phyloP scores from a whole-genome alignment of 73 alveolate species.

The Breviolum minutum region DNA sequence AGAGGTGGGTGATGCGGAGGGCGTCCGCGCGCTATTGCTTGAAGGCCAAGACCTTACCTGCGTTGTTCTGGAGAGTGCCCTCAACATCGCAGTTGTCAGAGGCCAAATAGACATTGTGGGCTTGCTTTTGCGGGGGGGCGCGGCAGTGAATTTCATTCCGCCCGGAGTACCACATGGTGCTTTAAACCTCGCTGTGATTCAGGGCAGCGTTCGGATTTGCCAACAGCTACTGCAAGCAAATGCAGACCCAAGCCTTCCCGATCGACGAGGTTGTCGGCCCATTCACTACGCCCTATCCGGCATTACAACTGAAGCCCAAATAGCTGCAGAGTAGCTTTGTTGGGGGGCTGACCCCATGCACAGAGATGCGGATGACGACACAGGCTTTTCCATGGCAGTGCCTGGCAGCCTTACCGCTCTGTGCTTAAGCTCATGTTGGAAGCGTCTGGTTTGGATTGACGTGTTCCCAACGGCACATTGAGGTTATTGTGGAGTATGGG shows the following conservation, averaged over 20 bases:
- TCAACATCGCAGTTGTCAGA: neutral
- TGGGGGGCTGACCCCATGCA: neutral
- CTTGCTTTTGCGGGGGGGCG: neutral
- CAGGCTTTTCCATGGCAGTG: neutral
- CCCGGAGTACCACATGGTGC: neutral
- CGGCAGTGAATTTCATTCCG: neutral
- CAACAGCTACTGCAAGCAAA: neutral
- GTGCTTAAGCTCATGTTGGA: neutral
- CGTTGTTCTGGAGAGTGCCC: neutral
- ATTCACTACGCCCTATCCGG: neutral
- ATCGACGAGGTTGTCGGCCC: neutral
- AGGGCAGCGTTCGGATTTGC: neutral
- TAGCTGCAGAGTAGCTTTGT: neutral
- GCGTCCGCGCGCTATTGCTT: no score
- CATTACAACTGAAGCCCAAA: neutral
- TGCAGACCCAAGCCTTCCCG: neutral
- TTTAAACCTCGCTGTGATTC: neutral
- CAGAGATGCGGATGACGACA: neutral
- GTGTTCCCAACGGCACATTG: neutral
- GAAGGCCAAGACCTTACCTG: no score
- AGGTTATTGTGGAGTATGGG: neutral
- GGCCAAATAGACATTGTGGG: neutral
- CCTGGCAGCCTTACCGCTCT: neutral
- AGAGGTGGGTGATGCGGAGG: neutral
- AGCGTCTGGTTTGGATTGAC: neutral